Conservation (phyloP, 352 stramenopile species). For the Phytophthora brassicae region DNA sequence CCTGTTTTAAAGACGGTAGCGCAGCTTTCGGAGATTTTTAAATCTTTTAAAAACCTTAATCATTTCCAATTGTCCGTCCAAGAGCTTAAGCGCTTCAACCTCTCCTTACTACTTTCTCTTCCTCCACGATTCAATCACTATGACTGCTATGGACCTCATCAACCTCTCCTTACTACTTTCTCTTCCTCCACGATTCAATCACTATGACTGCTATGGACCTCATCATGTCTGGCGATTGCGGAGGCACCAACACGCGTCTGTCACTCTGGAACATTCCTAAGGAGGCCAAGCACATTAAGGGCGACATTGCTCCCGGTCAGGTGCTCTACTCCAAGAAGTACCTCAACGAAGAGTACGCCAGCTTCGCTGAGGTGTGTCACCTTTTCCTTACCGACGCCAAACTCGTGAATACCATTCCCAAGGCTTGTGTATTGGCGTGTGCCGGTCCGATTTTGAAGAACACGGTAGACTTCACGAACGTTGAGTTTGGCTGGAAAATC, state of each 20-base stretch:
- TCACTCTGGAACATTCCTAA: slow-evolving; percentile 74
- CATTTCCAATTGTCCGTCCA: slow-evolving; percentile 15
- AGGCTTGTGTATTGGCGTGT: slow-evolving; percentile 73
- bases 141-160: slow-evolving; percentile 31
- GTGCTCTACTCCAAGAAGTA: slow-evolving; percentile 85
- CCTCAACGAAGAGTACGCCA: slow-evolving; percentile 71
- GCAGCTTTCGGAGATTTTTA: background rate
- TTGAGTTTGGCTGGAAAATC: slow-evolving; percentile 92
- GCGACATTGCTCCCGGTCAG: slow-evolving; percentile 73
- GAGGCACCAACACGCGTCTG: slow-evolving; percentile 95
- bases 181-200: background rate
- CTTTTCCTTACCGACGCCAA: slow-evolving; percentile 92
- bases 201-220: slow-evolving; percentile 39
- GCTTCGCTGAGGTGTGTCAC: slow-evolving; percentile 86
- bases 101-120: background rate
- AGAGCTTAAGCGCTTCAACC: slow-evolving; percentile 16
- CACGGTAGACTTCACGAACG: slow-evolving; percentile 92
- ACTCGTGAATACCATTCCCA: slow-evolving; percentile 53
- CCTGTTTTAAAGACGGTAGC: slow-evolving; percentile 19
- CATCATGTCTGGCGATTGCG: slow-evolving; percentile 91
- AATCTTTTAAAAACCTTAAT: slow-evolving; percentile 26
- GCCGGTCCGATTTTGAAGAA: slow-evolving; percentile 79
- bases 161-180: background rate
- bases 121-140: slow-evolving; percentile 4
- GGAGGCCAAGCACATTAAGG: slow-evolving; percentile 33